Base-by-base conservation (phyloP, 148 eudicot species). In the Chenopodium quinoa region DNA sequence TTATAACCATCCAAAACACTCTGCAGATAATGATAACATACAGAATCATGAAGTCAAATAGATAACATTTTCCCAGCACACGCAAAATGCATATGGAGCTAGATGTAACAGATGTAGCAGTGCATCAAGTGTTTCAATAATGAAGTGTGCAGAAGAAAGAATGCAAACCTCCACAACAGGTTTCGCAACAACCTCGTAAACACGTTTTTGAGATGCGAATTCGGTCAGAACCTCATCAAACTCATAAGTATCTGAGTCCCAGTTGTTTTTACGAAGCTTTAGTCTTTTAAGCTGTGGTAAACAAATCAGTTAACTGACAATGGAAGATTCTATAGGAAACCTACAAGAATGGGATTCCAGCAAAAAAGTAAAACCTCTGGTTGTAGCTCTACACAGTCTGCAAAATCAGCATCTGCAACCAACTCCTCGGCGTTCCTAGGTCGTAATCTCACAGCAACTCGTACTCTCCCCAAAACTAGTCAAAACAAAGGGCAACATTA, bases 201-300 rank as follows among this genome's bases (percentile, higher is more conserved):
- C 96, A 83, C 98, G 97, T 88, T 95, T 95, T 83, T 95, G 98
- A 72, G 97, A 95, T 73, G 98, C 90, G 84, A 90, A 93, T 80
- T 95, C 98, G 46, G 98, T 95, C 70, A 95, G 82, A 83, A 95
- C 93, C 88, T 93, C 98, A 86, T 95, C 98, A 78, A 95, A 95
- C 88, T 92, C 97, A 81, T 85, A 95, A 44, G 97, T 91, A 80
- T 95, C 98, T 22, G 98, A 88, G 85, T 93, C 97, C 98, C 98
- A 95, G 70, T 93, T 93, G 90, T 95, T 95, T 80, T 89, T 95
- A 31, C 88, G 87, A 82, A 95, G 91, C 85, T 95, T 95, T 70
- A 95, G 85, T 84, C 97, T 90, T 84, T 95, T 95, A 47, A 95
- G 91, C 98, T 95, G 92, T 64, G 80, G 81, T 7, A 82, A 46